Conservation (phyloP, 768 basidiomycete genomes). For the Tricholoma furcatifolium region DNA sequence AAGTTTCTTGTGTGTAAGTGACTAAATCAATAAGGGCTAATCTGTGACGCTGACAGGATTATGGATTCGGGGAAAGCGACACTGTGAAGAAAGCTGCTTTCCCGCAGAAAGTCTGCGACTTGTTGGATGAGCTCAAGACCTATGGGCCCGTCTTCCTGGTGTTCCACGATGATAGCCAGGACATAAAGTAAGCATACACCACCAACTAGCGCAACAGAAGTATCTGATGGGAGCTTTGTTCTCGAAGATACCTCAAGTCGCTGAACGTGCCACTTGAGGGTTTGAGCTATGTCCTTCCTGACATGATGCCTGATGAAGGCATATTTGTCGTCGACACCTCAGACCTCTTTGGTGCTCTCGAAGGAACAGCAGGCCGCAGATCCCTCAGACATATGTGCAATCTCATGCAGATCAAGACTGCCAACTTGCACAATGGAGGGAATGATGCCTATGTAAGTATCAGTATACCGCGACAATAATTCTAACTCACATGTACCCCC, state of each 20-base stretch:
- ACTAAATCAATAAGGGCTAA: background rate
- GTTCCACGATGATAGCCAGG: constrained; percentile 77
- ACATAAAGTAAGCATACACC: constrained; percentile 60
- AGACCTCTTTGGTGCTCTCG: constrained; percentile 72
- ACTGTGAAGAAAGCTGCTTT: constrained; percentile 49
- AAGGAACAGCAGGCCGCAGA: constrained; percentile 58
- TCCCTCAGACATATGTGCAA: constrained; percentile 61
- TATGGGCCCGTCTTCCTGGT: constrained; percentile 71
- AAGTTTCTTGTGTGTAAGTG: constrained; percentile 6
- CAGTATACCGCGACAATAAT: background rate
- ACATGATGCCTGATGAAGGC: constrained; percentile 46
- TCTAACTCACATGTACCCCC: constrained; percentile 1
- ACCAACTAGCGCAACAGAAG: background rate
- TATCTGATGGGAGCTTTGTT: background rate
- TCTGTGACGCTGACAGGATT: constrained; percentile 42
- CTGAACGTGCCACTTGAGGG: constrained; percentile 54
- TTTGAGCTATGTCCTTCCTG: constrained; percentile 57
- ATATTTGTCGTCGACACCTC: constrained; percentile 72
- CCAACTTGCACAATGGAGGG: constrained; percentile 77
- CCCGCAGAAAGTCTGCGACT: constrained; percentile 46
- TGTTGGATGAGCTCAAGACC: constrained; percentile 38
- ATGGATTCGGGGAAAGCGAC: constrained; percentile 64
- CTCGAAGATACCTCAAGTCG: constrained; percentile 51
- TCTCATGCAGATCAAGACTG: constrained; percentile 56
- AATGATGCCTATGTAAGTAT: constrained; percentile 80